phyloP scores from a whole-genome alignment of 1,284 basidiomycete species.

The Sporisorium exsertum region DNA sequence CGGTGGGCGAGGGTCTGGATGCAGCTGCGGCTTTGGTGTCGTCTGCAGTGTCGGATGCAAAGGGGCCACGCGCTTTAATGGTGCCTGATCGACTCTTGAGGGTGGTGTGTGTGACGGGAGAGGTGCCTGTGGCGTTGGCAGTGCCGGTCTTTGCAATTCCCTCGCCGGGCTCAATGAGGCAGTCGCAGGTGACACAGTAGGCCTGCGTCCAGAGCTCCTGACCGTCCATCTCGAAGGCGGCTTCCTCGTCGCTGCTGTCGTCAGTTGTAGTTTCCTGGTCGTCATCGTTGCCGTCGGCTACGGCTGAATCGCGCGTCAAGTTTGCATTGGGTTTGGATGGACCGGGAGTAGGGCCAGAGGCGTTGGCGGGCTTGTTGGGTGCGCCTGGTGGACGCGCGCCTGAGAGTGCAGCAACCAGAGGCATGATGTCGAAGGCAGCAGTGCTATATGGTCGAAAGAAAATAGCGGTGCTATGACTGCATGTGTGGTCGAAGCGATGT shows the following conservation, averaged over 20 bases:
- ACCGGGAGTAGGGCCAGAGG: neutral
- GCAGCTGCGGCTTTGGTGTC: constrained; percentile 10
- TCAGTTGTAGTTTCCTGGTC: constrained; percentile 41
- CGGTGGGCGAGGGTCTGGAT: constrained; percentile 20
- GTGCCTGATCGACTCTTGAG: constrained; percentile 57
- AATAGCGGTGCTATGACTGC: constrained; percentile 9
- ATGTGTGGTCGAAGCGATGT: constrained; percentile 18
- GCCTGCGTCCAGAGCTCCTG: constrained; percentile 63
- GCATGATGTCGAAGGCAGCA: constrained; percentile 21
- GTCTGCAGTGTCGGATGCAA: constrained; percentile 25
- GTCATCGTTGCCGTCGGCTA: constrained; percentile 24
- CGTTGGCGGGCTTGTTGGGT: constrained; percentile 9
- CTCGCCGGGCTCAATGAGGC: constrained; percentile 61
- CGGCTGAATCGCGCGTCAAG: constrained; percentile 4
- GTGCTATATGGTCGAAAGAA: constrained; percentile 1
- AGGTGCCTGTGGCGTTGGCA: neutral
- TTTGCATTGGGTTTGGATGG: constrained; percentile 38
- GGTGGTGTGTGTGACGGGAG: constrained; percentile 27
- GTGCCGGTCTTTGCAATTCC: constrained; percentile 40
- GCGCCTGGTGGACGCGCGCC: constrained; percentile 29
- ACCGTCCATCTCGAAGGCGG: constrained; percentile 63
- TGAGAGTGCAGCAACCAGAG: constrained; percentile 12
- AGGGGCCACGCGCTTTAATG: constrained; percentile 49
- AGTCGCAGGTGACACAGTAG: constrained; percentile 62
- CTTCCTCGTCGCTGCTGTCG: constrained; percentile 53